These are phyloP conservation scores for Candida cerambycidarum DNA, from an alignment of 805 yeast species.

Conservation along the genomic window DNA sequence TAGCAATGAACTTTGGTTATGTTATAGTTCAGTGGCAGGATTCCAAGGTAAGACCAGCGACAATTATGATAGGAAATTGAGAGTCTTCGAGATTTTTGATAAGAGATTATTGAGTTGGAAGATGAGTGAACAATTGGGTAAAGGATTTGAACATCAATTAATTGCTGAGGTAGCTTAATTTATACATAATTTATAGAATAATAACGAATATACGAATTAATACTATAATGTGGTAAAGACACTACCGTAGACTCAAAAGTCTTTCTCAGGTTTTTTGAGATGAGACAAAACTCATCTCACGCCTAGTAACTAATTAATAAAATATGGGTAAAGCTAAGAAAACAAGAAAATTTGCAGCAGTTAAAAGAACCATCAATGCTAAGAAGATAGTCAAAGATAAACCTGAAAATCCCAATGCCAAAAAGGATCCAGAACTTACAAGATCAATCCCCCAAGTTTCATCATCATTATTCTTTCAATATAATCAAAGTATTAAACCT, in stretches of 20 bases:
- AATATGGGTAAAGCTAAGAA: constrained; percentile 95
- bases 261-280: background rate
- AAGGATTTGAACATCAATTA: constrained; percentile 29
- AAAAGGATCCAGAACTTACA: constrained; percentile 67
- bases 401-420: constrained; percentile 31
- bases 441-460: constrained; percentile 81
- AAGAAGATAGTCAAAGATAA: constrained; percentile 61
- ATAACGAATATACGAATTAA: background rate
- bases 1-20: constrained; percentile 31
- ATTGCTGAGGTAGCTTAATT: constrained; percentile 17
- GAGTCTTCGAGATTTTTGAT: constrained; percentile 33
- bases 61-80: constrained; percentile 28
- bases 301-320: background rate
- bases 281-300: background rate
- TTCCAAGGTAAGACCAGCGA: constrained; percentile 32
- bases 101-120: constrained; percentile 39
- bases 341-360: constrained; percentile 94
- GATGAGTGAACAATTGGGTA: constrained; percentile 23
- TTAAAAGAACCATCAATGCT: constrained; percentile 75
- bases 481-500: constrained; percentile 92
- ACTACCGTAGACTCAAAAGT: background rate
- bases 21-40: constrained; percentile 41
- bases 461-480: constrained; percentile 92
- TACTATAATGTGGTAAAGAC: background rate
- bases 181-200: too few relatives aligned